Conservation (phyloP, 2,329 filamentous ascomycete species). For the Zopfia rhizophila region DNA sequence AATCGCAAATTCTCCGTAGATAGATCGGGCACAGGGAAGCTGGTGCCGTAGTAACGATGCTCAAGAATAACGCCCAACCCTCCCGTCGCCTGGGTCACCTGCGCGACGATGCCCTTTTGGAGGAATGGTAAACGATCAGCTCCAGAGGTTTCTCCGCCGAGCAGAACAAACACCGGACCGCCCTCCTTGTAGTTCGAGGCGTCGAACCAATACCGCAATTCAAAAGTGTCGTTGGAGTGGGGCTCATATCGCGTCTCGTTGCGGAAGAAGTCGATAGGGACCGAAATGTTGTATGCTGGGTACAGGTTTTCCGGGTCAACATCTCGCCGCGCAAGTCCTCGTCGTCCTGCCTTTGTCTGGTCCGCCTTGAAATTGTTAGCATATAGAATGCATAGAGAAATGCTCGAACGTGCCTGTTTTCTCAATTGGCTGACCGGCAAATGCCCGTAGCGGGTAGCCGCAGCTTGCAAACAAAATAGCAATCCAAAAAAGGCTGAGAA, state of each 20-base stretch:
- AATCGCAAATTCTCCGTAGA: constrained; percentile 79
- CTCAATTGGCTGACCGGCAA: constrained; percentile 30
- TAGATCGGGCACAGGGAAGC: constrained; percentile 74
- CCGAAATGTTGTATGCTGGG: constrained; percentile 62
- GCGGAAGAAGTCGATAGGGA: constrained; percentile 82
- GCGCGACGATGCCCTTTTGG: constrained; percentile 79
- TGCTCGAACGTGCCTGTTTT: constrained; percentile 34
- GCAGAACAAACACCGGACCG: constrained; percentile 82
- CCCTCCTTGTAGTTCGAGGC: constrained; percentile 77
- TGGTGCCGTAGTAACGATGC: constrained; percentile 86
- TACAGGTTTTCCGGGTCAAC: constrained; percentile 54
- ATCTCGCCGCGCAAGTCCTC: constrained; percentile 39
- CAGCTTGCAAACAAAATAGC: constrained; percentile 37
- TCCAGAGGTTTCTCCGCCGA: constrained; percentile 75
- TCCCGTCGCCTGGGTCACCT: constrained; percentile 75
- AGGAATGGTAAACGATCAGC: constrained; percentile 73
- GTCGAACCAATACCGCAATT: constrained; percentile 86
- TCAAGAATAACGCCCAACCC: constrained; percentile 85
- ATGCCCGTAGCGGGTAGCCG: constrained; percentile 32
- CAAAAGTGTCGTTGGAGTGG: constrained; percentile 74
- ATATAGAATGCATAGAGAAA: background rate
- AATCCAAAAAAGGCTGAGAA: constrained; percentile 34
- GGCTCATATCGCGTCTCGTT: constrained; percentile 82
- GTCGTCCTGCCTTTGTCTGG: constrained; percentile 26
- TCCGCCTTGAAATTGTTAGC: constrained; percentile 22